Percentiles rank a stretch among this genome's conserved stretches.
Evolutionary conservation across 257 asterid species (phyloP).

Genomic region (Solanum megistacrolobum): DNA sequence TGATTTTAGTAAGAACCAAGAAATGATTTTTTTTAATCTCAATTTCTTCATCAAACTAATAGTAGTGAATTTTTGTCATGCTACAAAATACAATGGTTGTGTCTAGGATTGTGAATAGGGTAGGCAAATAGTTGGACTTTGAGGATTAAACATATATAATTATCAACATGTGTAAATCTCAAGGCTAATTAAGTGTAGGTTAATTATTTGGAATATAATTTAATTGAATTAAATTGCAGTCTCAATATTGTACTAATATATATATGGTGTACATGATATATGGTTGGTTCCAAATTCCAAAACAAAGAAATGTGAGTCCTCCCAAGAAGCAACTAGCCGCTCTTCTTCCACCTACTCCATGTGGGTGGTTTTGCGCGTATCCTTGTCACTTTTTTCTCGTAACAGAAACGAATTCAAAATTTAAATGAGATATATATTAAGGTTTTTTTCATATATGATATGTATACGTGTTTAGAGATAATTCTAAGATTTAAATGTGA

Average conservation of each 20-base stretch:
- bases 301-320: slow-evolving; percentile 13
- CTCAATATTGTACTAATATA: background rate
- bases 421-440: background rate
- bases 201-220: background rate
- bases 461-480: fast-evolving
- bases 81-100: slow-evolving; percentile 15
- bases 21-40: background rate
- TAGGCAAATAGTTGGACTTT: slow-evolving; percentile 1
- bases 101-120: background rate
- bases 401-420: background rate
- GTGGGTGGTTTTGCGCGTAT: slow-evolving; percentile 15
- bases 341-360: slow-evolving; percentile 26
- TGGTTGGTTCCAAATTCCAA: slow-evolving; percentile 15
- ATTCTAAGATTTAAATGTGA: background rate
- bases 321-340: slow-evolving; percentile 10
- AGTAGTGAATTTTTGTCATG: slow-evolving; percentile 5
- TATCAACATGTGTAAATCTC: background rate
- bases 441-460: background rate
- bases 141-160: slow-evolving; percentile 4
- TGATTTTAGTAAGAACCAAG: background rate
- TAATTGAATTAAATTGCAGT: background rate
- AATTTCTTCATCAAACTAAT: background rate
- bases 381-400: slow-evolving; percentile 1
- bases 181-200: background rate
- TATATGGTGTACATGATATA: background rate